Evolutionary conservation across 768 basidiomycete species (phyloP).

Genomic region (Filobasidium floriforme): DNA sequence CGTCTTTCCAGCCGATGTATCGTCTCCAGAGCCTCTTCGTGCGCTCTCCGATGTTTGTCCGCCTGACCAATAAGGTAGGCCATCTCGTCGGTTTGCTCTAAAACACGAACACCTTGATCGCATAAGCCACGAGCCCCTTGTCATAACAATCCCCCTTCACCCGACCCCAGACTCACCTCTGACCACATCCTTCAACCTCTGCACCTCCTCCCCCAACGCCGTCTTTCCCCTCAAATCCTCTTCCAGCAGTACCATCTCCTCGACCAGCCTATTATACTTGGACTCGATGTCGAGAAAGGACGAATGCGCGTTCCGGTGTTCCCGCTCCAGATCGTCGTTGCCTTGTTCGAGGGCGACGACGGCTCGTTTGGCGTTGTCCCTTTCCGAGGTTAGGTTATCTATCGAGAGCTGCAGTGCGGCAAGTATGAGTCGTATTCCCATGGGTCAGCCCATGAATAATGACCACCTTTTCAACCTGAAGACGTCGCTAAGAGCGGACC

Average conservation of each 20-base stretch:
- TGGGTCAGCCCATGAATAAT: too few relatives aligned
- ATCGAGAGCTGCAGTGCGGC: too few relatives aligned
- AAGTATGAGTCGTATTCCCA: too few relatives aligned
- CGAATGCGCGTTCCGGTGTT: constrained; percentile 42
- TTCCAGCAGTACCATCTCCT: constrained; percentile 95
- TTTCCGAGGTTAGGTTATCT: constrained; percentile 58
- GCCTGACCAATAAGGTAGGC: background rate
- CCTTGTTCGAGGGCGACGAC: constrained; percentile 45
- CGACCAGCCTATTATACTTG: constrained; percentile 80
- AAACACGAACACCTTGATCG: too few relatives aligned
- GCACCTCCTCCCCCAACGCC: constrained; percentile 77
- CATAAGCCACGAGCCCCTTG: background rate
- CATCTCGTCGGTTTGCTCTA: constrained; percentile 5
- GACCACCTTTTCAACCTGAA: too few relatives aligned
- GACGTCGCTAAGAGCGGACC: constrained; percentile 46
- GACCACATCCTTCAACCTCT: constrained; percentile 84
- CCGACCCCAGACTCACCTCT: constrained; percentile 56
- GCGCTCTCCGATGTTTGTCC: background rate
- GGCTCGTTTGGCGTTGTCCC: constrained; percentile 41
- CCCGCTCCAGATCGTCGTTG: constrained; percentile 78
- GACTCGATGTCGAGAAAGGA: constrained; percentile 56
- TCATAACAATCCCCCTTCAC: background rate
- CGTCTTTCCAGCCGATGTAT: background rate
- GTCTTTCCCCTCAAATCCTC: constrained; percentile 90
- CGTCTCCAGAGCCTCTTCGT: background rate